phyloP scores from a whole-genome alignment of 139 green algal species.

The Deuterostichococcus epilithicus region DNA sequence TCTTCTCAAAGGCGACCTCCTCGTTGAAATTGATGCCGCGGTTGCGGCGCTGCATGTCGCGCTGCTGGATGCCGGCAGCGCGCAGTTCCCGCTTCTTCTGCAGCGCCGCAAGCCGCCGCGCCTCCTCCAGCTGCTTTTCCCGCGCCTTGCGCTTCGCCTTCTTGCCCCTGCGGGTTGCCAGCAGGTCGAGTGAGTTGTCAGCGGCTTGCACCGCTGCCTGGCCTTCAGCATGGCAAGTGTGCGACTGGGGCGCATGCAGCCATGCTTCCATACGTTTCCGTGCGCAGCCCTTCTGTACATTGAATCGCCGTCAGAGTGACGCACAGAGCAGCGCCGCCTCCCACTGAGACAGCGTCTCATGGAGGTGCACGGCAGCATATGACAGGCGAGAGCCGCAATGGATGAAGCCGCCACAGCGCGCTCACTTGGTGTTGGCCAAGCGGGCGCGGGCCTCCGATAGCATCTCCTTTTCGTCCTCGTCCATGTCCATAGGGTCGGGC shows the following conservation, averaged over 20 bases:
- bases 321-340: too few species aligned
- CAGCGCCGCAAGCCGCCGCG: conserved; percentile 83
- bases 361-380: not conserved
- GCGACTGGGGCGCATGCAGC: too few species aligned
- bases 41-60: conserved; percentile 21
- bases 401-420: too few species aligned
- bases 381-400: not conserved
- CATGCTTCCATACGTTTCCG: too few species aligned
- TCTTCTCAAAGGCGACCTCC: conserved; percentile 93
- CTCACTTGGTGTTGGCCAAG: conserved; percentile 91
- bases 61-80: conserved; percentile 67
- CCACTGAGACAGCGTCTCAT: too few species aligned
- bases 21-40: conserved; percentile 77
- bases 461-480: conserved; percentile 99
- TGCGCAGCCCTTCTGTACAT: too few species aligned
- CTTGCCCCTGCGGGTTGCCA: conserved; percentile 76
- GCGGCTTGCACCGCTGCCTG: too few species aligned
- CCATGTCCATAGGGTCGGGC: conserved; percentile 97
- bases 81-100: conserved; percentile 95
- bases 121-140: conserved; percentile 98
- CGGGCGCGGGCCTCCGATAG: conserved; percentile 91
- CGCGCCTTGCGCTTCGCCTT: conserved; percentile 98
- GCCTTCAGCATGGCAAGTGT: too few species aligned
- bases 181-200: too few species aligned
- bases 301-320: too few species aligned